These are phyloP conservation scores for Boletus sp. DNA, from an alignment of 768 basidiomycete species.

Conservation along the genomic window DNA sequence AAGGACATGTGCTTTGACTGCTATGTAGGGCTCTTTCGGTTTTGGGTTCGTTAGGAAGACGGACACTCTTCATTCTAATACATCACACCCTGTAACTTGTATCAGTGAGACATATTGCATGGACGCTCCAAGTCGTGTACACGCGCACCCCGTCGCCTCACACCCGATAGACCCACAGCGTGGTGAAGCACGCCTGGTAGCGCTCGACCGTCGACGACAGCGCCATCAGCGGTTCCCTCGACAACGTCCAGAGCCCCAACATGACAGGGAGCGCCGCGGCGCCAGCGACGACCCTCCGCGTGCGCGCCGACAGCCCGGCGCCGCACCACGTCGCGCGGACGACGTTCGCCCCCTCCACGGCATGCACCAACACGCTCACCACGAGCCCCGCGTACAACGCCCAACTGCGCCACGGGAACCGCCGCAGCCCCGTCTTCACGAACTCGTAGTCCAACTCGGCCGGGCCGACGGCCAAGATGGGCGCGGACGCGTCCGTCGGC, in stretches of 20 bases:
- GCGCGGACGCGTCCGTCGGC: conserved; percentile 42
- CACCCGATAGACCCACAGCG: conserved; percentile 45
- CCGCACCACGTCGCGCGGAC: conserved; percentile 47
- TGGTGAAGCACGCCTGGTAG: conserved; percentile 47
- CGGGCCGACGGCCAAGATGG: conserved; percentile 50
- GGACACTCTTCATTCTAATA: background rate
- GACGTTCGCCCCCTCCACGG: conserved; percentile 55
- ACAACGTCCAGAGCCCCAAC: conserved; percentile 51
- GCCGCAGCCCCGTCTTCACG: conserved; percentile 66
- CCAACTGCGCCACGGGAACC: conserved; percentile 62
- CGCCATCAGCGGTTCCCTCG: conserved; percentile 55
- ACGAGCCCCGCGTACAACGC: conserved; percentile 63
- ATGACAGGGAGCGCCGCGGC: conserved; percentile 49
- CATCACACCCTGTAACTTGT: background rate
- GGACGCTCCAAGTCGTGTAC: background rate
- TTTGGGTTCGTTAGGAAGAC: background rate
- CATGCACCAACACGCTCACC: conserved; percentile 53
- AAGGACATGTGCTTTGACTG: background rate
- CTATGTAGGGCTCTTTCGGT: background rate
- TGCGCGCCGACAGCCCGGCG: conserved; percentile 12
- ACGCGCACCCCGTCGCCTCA: conserved; percentile 23
- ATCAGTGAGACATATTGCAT: background rate
- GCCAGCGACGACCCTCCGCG: conserved; percentile 31
- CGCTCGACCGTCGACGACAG: conserved; percentile 49
- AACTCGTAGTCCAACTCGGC: conserved; percentile 81